These are phyloP conservation scores for Pythium phragmiticola DNA, from an alignment of 352 stramenopile genomes.

Conservation along the genomic window DNA sequence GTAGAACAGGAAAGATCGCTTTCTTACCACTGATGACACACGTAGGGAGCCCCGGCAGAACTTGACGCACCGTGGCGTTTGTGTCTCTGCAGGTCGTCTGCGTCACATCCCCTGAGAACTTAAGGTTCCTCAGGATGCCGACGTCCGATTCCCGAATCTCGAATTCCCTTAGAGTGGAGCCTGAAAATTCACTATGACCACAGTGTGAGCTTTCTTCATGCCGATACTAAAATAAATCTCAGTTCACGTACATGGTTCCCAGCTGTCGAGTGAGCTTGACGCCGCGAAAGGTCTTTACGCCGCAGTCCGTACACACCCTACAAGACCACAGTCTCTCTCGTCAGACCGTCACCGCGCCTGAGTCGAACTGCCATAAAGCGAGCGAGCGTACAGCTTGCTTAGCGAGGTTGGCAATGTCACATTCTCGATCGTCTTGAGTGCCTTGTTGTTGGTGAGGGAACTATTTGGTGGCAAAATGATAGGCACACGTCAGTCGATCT, in stretches of 20 bases:
- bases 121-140: neutral
- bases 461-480: too few relatives aligned
- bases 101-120: neutral
- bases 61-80: neutral
- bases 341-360: neutral
- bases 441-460: conserved; percentile 5
- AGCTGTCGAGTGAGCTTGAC: conserved; percentile 20
- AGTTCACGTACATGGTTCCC: conserved; percentile 12
- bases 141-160: conserved; percentile 18
- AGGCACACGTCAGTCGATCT: too few relatives aligned
- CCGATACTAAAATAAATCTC: neutral
- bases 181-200: conserved; percentile 4
- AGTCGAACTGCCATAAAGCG: neutral
- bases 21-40: conserved; percentile 19
- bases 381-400: conserved; percentile 7
- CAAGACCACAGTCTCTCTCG: neutral
- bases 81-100: conserved; percentile 7
- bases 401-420: conserved; percentile 22
- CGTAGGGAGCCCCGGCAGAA: neutral
- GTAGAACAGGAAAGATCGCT: neutral
- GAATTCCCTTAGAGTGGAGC: conserved; percentile 1
- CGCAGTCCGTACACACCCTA: conserved; percentile 10
- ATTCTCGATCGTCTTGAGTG: conserved; percentile 11
- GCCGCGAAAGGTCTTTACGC: conserved; percentile 11
- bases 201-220: neutral